A percentile compares a stretch with the other conserved stretches of the same genome.
phyloP scores from a whole-genome alignment of 148 eudicot species.

The Amaranthus cruentus region DNA sequence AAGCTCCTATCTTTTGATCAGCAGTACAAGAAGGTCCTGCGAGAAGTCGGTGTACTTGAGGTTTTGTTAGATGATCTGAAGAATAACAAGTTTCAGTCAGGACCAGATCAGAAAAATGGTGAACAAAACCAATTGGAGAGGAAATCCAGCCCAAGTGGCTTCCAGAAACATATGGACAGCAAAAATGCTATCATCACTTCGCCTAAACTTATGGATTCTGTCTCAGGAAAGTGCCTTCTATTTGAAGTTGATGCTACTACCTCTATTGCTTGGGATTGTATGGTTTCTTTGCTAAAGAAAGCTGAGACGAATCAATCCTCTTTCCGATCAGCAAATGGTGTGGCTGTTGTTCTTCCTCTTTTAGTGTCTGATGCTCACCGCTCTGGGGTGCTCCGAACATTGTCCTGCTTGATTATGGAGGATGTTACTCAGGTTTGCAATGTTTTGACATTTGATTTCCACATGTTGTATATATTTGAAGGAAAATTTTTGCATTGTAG shows the following conservation, averaged over 20 bases:
- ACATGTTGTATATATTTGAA: not conserved
- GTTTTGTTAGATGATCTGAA: constrained; percentile 94
- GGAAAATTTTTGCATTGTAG: not conserved
- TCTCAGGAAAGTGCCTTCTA: constrained; percentile 80
- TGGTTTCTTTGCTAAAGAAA: constrained; percentile 87
- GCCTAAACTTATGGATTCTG: constrained; percentile 80
- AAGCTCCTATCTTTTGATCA: constrained; percentile 92
- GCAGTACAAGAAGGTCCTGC: constrained; percentile 85
- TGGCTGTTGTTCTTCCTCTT: constrained; percentile 72
- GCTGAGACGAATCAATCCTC: constrained; percentile 89
- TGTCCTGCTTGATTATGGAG: constrained; percentile 88
- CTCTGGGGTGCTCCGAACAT: constrained; percentile 79
- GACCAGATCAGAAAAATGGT: constrained; percentile 48
- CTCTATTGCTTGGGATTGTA: constrained; percentile 87
- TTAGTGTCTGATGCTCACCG: constrained; percentile 85
- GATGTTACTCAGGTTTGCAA: constrained; percentile 71
- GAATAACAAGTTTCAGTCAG: constrained; percentile 71
- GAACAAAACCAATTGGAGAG: constrained; percentile 42
- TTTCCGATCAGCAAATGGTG: constrained; percentile 87
- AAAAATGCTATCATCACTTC: constrained; percentile 89
- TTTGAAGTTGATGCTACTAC: constrained; percentile 77
- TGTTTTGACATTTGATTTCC: not conserved
- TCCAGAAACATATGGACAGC: constrained; percentile 74
- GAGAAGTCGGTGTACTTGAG: constrained; percentile 98
- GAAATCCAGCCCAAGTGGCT: constrained; percentile 62